Percentiles rank a stretch among this genome's conserved stretches.
phyloP scores from a whole-genome alignment of 345 rosid genomes.

The Lepidium africanum region DNA sequence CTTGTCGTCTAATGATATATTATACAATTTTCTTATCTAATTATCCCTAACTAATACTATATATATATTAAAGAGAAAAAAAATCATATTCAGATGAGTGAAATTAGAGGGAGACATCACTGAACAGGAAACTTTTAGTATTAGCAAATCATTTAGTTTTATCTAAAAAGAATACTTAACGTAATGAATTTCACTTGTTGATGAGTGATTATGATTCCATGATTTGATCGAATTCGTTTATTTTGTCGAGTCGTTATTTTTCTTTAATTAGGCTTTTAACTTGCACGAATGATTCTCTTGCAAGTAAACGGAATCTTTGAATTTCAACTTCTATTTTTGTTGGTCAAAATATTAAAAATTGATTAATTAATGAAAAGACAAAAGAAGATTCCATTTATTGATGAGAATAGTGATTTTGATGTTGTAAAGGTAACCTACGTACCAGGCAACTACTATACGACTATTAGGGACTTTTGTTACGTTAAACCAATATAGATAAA shows the following conservation, averaged over 20 bases:
- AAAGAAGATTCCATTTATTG: conserved; percentile 16
- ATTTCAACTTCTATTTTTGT: neutral
- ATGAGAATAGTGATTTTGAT: conserved; percentile 2
- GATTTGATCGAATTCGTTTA: conserved; percentile 8
- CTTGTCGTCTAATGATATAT: neutral
- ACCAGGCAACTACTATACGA: neutral
- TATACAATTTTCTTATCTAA: neutral
- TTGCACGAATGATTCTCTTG: conserved; percentile 27
- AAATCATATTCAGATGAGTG: neutral
- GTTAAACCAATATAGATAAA: neutral
- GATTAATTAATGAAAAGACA: conserved; percentile 2
- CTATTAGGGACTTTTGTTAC: neutral
- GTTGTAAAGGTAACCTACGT: neutral
- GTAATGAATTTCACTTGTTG: conserved; percentile 24
- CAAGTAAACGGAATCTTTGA: conserved; percentile 4
- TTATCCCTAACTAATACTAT: neutral
- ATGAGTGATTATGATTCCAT: conserved; percentile 11
- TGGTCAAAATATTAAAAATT: neutral
- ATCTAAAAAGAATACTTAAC: conserved; percentile 17
- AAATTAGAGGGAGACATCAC: conserved; percentile 15
- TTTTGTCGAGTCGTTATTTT: neutral
- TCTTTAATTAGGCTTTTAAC: conserved; percentile 5
- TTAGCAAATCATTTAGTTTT: conserved; percentile 8
- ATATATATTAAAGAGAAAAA: neutral
- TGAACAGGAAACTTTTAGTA: conserved; percentile 9